These are phyloP conservation scores for Chlamydomonas eustigma DNA, from an alignment of 139 green algal species.

Conservation along the genomic window DNA sequence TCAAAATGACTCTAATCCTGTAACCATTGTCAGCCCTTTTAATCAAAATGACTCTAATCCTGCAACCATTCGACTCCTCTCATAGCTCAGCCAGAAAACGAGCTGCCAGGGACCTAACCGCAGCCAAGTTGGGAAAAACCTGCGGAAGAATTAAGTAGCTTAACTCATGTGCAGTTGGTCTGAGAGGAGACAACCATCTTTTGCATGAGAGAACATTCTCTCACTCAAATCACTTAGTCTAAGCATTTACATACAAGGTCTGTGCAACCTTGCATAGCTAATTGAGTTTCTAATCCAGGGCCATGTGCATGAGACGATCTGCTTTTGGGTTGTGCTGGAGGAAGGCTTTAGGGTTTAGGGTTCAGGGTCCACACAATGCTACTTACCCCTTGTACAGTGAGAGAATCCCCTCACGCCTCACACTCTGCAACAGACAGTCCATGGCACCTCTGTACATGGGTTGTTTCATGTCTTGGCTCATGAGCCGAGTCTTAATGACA, in stretches of 20 bases:
- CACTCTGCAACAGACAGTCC: constrained; percentile 56
- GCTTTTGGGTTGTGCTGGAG: no score
- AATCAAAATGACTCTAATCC: constrained; percentile 18
- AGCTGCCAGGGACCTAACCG: constrained; percentile 69
- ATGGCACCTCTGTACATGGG: constrained; percentile 24
- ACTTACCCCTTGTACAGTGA: constrained; percentile 57
- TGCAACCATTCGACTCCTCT: constrained; percentile 4
- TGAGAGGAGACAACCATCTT: neutral
- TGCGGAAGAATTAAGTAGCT: neutral
- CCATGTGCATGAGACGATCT: no score
- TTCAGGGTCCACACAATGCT: neutral
- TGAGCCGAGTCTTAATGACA: constrained; percentile 72
- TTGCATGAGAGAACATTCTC: neutral
- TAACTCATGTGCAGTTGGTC: neutral
- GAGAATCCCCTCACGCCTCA: constrained; percentile 41
- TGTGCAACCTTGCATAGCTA: neutral
- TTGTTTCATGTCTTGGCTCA: constrained; percentile 42
- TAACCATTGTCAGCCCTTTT: no score
- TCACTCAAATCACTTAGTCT: neutral
- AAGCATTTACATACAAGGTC: neutral
- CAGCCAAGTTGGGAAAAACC: constrained; percentile 65
- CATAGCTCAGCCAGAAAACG: constrained; percentile 24
- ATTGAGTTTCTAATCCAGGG: no score
- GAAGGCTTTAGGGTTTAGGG: neutral
- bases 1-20: constrained; percentile 18